Evolutionary conservation across 2,329 filamentous ascomycete species (phyloP), one percentile per base, ranked within the genome.

Genomic region (Stagonosporopsis rhizophila): DNA sequence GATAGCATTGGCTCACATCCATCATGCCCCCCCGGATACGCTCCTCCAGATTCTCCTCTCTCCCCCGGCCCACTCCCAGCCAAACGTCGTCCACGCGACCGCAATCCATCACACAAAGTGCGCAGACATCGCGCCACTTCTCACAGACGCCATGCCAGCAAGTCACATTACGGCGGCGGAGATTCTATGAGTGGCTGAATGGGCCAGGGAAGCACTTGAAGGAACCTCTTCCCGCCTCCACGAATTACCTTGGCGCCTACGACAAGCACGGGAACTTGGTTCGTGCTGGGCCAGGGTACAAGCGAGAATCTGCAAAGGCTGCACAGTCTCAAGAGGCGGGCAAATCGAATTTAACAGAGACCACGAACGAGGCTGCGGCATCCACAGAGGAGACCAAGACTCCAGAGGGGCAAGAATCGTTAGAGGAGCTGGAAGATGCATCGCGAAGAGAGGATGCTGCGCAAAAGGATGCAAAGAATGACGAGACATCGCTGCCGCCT

Each of bases 101-200:
- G 44, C 69, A 68, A 41, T 61, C 59, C 56, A 64, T 68, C 57
- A 52, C 64, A 47, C 65, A 62, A 27, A 58, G 65, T 46, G 53
- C 62, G 38, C 66, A 55, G 49, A 52, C 60, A 65, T 66, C 64
- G 40, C 72, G 74, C 37, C 64, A 71, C 12, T 76, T 76, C 50
- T 75, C 74, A 55, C 72, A 75, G 41, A 71, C 75, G 62, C 67
- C 71, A 65, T 70, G 69, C 58, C 68, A 65, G 28, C 71, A 70
- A 46, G 63, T 78, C 53, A 86, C 83, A 39, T 77, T 77, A 61
- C 78, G 83, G 38, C 82, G 85, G 57, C 76, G 79, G 55, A 75
- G 81, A 45, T 86, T 87, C 79, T 85, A 82, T 64, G 74, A 77
- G 59, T 88, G 86, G 86, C 78, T 88, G 34, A 81, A 83, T 58